Percentiles rank a stretch among this genome's conserved stretches.
These are phyloP conservation scores for Amphibolis antarctica DNA, from an alignment of 106 monocot species.

Conservation along the genomic window DNA sequence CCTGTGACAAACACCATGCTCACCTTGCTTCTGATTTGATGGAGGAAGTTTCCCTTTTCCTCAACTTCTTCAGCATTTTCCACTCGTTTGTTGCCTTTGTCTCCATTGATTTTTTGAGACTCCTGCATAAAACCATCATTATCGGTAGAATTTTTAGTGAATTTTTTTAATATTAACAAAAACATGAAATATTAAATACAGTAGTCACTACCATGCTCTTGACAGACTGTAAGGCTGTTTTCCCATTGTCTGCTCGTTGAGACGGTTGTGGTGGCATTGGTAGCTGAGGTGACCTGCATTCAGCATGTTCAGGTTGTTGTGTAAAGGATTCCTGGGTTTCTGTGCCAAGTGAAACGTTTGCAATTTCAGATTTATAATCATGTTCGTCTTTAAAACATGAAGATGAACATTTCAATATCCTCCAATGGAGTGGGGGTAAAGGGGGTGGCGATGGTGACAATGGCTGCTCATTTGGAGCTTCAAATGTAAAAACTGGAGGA, in stretches of 20 bases:
- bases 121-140: conserved; percentile 16
- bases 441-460: conserved; percentile 60
- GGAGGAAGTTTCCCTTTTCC: conserved; percentile 46
- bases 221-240: not conserved
- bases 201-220: conserved; percentile 20
- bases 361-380: not conserved
- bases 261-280: not conserved
- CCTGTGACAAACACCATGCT: not conserved
- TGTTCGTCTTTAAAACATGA: conserved; percentile 9
- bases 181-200: not conserved
- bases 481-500: conserved; percentile 10
- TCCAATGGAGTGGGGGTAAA: conserved; percentile 85
- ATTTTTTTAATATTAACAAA: not conserved
- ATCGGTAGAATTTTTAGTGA: not conserved
- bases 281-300: conserved; percentile 5
- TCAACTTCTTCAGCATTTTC: conserved; percentile 20
- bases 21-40: conserved; percentile 75
- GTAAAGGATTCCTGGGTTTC: not conserved
- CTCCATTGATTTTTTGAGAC: conserved; percentile 18
- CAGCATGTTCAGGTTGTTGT: conserved; percentile 7
- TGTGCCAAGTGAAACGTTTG: not conserved
- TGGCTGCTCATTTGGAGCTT: conserved; percentile 17
- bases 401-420: conserved; percentile 20
- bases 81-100: conserved; percentile 9
- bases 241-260: not conserved